phyloP scores from a whole-genome alignment of 257 asterid species.

The Primulina huaijiensis region DNA sequence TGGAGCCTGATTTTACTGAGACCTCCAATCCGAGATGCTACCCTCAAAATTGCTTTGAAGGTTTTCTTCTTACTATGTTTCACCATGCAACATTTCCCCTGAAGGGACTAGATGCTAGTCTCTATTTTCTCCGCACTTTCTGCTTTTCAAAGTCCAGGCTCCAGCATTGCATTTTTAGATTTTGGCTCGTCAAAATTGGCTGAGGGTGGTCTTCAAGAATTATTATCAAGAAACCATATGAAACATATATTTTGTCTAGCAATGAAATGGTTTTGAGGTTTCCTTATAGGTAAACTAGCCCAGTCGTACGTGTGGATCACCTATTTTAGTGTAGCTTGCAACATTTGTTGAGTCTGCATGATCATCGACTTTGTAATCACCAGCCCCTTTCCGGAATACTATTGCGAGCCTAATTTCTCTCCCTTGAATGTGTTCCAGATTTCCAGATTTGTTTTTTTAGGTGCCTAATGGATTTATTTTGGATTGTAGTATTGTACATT shows the following conservation, averaged over 20 bases:
- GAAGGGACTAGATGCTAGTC: conserved; percentile 7
- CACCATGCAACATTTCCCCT: not conserved
- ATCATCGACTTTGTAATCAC: not conserved
- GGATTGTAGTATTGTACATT: not conserved
- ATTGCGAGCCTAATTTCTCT: too few species aligned
- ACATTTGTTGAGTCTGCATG: not conserved
- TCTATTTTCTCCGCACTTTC: not conserved
- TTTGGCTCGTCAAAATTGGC: conserved; percentile 11
- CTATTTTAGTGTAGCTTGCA: not conserved
- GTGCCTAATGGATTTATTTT: not conserved
- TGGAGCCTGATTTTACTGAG: conserved; percentile 91
- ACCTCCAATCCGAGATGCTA: conserved; percentile 85
- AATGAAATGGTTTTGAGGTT: too few species aligned
- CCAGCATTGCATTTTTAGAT: not conserved
- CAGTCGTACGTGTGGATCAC: not conserved
- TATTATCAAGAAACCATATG: not conserved
- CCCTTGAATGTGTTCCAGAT: not conserved
- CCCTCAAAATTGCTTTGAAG: conserved; percentile 87
- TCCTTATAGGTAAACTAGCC: not conserved
- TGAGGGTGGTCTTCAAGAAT: not conserved
- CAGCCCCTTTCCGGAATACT: not conserved
- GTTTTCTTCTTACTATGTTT: conserved; percentile 37
- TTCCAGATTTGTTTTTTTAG: not conserved
- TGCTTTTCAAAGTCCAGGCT: not conserved
- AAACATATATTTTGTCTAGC: not conserved